Evolutionary conservation across 768 basidiomycete genomes (phyloP).

Genomic region (Glaciozyma martinii): DNA sequence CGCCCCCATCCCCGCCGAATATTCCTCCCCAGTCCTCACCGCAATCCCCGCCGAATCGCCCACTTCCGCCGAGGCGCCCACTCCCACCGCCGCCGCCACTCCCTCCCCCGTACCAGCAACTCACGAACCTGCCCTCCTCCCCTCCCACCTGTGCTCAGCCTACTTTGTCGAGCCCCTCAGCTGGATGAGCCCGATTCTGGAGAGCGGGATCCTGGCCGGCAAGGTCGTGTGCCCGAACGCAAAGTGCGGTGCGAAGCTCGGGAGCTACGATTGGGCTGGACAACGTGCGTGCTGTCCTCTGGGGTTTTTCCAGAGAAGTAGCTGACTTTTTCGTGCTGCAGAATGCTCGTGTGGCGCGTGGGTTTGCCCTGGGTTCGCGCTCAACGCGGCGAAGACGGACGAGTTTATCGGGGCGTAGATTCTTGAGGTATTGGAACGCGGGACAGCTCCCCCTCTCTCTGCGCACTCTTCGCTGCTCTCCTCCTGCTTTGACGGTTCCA

Average conservation of each 20-base stretch:
- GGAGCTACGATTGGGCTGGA: constrained; percentile 96
- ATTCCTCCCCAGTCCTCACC: neutral
- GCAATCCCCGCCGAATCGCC: no score
- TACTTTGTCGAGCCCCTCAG: constrained; percentile 94
- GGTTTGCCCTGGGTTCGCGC: constrained; percentile 33
- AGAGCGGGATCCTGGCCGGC: constrained; percentile 66
- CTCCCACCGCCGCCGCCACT: neutral
- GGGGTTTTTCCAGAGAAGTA: neutral
- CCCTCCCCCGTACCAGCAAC: neutral
- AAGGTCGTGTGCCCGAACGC: constrained; percentile 88
- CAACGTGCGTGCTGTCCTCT: constrained; percentile 13
- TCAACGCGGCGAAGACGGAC: constrained; percentile 29
- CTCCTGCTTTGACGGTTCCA: neutral
- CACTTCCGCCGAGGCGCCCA: neutral
- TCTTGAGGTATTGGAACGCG: neutral
- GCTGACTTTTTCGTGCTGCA: neutral
- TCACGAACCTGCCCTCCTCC: constrained; percentile 26
- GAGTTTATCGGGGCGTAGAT: constrained; percentile 5
- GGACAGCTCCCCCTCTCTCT: neutral
- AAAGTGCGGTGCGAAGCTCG: constrained; percentile 82
- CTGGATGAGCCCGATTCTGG: constrained; percentile 87
- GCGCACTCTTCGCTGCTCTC: neutral
- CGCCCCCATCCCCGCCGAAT: neutral
- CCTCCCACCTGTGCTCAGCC: constrained; percentile 58
- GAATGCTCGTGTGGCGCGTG: constrained; percentile 34